Conservation (phyloP, 495 filamentous ascomycete species). For the Penicillium bialowiezense region DNA sequence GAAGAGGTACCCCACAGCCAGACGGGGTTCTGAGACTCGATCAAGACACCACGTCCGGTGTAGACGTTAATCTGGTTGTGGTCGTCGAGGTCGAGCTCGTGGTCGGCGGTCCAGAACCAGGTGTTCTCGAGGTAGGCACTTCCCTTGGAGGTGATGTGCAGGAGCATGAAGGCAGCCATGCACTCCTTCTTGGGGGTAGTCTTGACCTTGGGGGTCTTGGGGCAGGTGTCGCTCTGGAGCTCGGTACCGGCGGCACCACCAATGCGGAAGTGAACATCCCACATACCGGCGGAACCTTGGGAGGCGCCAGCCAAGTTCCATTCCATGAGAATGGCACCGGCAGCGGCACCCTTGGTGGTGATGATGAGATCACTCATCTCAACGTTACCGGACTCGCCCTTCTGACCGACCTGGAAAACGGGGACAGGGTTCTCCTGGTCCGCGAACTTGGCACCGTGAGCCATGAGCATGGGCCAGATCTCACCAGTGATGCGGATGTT, state of each 20-base stretch:
- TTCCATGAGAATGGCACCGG: slow-evolving; percentile 84
- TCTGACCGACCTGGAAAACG: slow-evolving; percentile 68
- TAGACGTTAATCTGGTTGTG: slow-evolving; percentile 87
- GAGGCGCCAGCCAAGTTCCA: slow-evolving; percentile 75
- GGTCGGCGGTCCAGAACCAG: slow-evolving; percentile 95
- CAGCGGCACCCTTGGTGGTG: slow-evolving; percentile 63
- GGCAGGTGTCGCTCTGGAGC: slow-evolving; percentile 72
- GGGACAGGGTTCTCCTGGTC: slow-evolving; percentile 63
- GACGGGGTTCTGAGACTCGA: slow-evolving; percentile 59
- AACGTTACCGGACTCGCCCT: slow-evolving; percentile 72
- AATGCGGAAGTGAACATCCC: slow-evolving; percentile 88
- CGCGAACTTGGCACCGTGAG: slow-evolving; percentile 67
- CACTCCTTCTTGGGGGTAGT: slow-evolving; percentile 56
- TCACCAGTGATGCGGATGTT: slow-evolving; percentile 75
- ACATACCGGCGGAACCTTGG: slow-evolving; percentile 74
- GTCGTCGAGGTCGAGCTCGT: slow-evolving; percentile 76
- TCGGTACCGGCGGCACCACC: slow-evolving; percentile 79
- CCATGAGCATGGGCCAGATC: slow-evolving; percentile 87
- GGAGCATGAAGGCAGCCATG: slow-evolving; percentile 72
- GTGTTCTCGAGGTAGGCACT: slow-evolving; percentile 85
- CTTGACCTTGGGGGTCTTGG: slow-evolving; percentile 56
- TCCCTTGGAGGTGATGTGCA: slow-evolving; percentile 71
- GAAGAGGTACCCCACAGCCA: slow-evolving; percentile 76
- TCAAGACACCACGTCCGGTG: slow-evolving; percentile 81
- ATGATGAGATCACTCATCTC: slow-evolving; percentile 78